A percentile compares a stretch with the other conserved stretches of the same genome.
phyloP scores from a whole-genome alignment of 2,329 filamentous ascomycete species.

The Fusarium brevicatenulatum region DNA sequence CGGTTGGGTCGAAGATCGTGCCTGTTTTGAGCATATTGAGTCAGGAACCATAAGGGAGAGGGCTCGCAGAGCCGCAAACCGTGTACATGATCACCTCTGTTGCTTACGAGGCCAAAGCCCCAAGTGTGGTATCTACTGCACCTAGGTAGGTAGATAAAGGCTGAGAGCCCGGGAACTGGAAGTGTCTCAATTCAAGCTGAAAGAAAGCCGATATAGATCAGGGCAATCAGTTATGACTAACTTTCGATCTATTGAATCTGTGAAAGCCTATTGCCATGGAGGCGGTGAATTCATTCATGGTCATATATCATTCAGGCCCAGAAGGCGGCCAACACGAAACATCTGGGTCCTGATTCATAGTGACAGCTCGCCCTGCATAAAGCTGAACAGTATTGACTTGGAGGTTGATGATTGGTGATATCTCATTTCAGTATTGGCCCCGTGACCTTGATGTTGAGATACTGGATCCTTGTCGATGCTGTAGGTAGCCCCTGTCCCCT shows the following conservation, averaged over 20 bases:
- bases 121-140: background rate
- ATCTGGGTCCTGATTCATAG: conserved; percentile 14
- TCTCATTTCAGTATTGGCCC: conserved; percentile 7
- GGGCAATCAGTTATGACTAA: background rate
- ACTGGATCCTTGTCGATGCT: conserved; percentile 11
- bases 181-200: background rate
- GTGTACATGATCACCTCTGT: background rate
- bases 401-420: conserved; percentile 35
- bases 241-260: background rate
- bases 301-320: conserved; percentile 7
- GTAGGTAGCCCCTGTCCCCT: conserved; percentile 18
- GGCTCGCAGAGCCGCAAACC: conserved; percentile 28
- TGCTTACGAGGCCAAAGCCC: background rate
- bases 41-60: conserved; percentile 15
- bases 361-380: conserved; percentile 38
- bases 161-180: background rate
- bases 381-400: conserved; percentile 7
- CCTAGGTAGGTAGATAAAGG: background rate
- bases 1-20: conserved; percentile 29
- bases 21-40: conserved; percentile 15
- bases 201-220: background rate
- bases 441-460: conserved; percentile 23
- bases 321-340: conserved; percentile 9
- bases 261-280: background rate
- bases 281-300: conserved; percentile 17